phyloP scores from a whole-genome alignment of 495 filamentous ascomycete genomes.

The Apodospora peruviana region DNA sequence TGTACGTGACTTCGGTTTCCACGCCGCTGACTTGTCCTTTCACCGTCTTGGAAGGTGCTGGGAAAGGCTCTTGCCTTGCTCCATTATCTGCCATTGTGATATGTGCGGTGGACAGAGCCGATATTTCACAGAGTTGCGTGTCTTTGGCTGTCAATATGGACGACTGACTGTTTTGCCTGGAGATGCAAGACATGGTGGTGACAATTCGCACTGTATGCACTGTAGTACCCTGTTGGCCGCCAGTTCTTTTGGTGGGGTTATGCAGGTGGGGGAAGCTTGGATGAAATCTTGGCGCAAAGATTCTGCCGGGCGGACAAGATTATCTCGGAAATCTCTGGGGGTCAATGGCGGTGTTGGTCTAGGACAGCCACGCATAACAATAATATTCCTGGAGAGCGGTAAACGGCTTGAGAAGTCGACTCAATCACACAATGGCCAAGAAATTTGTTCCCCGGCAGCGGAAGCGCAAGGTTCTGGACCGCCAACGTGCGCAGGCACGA shows the following conservation, averaged over 20 bases:
- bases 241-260: background rate
- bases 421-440: constrained; percentile 42
- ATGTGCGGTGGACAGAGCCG: background rate
- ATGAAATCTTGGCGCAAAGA: constrained; percentile 14
- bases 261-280: background rate
- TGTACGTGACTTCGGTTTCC: constrained; percentile 62
- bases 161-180: background rate
- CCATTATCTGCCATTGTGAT: constrained; percentile 16
- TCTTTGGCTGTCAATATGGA: background rate
- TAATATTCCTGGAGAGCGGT: no score
- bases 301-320: constrained; percentile 48
- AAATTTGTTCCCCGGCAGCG: constrained; percentile 75
- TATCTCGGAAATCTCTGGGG: constrained; percentile 15
- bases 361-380: no score
- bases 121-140: constrained; percentile 41
- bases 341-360: background rate
- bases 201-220: background rate
- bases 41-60: constrained; percentile 65
- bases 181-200: background rate
- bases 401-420: no score
- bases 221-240: no score
- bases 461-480: constrained; percentile 66
- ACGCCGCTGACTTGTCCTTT: constrained; percentile 60
- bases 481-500: constrained; percentile 43
- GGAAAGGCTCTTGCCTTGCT: constrained; percentile 53